phyloP scores from a whole-genome alignment of 345 rosid species.

The Moricandia moricandioides region DNA sequence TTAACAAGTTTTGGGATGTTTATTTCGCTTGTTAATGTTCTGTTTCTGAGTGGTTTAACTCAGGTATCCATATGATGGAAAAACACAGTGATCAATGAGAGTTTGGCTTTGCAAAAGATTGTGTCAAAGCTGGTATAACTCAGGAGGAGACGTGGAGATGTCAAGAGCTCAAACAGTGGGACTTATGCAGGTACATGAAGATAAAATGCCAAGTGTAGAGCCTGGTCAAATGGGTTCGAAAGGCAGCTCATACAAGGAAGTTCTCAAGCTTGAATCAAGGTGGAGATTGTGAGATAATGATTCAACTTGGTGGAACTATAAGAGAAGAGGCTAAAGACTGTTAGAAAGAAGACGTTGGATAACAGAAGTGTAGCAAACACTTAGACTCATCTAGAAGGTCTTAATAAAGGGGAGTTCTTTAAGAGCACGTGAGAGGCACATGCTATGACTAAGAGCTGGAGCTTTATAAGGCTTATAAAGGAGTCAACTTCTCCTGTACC shows the following conservation, averaged over 20 bases:
- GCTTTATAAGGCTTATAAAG: too few relatives aligned
- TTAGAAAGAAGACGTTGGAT: not conserved
- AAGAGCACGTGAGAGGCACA: not conserved
- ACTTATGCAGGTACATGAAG: not conserved
- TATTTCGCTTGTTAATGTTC: not conserved
- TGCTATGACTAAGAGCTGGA: not conserved
- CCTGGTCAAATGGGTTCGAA: not conserved
- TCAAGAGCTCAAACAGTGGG: not conserved
- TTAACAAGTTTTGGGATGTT: not conserved
- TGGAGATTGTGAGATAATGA: not conserved
- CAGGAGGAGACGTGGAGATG: not conserved
- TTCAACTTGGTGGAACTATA: not conserved
- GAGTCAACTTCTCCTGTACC: too few relatives aligned
- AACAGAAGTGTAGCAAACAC: not conserved
- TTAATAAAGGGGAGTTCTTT: not conserved
- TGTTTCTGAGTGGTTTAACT: not conserved
- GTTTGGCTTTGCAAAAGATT: not conserved
- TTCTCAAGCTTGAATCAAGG: not conserved
- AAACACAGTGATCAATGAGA: not conserved
- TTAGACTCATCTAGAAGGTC: not conserved
- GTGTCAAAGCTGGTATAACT: not conserved
- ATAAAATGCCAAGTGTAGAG: not conserved
- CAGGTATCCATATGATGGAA: not conserved
- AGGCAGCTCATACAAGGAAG: not conserved
- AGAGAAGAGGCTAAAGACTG: not conserved